These are phyloP conservation scores for Cylindrotheca fusiformis DNA, from an alignment of 108 stramenopile species.

Conservation along the genomic window DNA sequence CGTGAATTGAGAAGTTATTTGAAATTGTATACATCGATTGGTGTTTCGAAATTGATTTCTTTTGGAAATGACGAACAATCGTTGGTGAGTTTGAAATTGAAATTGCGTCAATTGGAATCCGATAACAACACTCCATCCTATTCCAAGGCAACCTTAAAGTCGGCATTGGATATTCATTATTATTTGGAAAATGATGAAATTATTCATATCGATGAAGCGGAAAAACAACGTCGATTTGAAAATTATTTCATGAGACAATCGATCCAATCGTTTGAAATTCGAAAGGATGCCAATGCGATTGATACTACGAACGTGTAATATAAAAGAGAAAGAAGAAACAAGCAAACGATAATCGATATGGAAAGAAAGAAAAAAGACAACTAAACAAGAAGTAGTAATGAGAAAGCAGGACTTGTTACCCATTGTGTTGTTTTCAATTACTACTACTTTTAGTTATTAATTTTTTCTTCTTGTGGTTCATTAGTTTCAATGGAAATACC, in stretches of 20 bases:
- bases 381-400: too few species aligned
- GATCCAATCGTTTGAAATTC: constrained; percentile 66
- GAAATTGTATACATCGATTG: constrained; percentile 94
- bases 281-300: constrained; percentile 55
- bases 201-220: constrained; percentile 84
- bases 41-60: constrained; percentile 79
- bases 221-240: constrained; percentile 82
- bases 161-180: constrained; percentile 84
- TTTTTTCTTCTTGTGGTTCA: not conserved
- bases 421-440: not conserved
- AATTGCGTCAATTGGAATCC: constrained; percentile 69
- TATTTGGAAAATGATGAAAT: constrained; percentile 47
- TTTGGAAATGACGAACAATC: constrained; percentile 78
- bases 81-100: constrained; percentile 68
- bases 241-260: constrained; percentile 84
- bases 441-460: not conserved
- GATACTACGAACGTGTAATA: constrained; percentile 11
- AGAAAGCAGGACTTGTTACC: too few species aligned
- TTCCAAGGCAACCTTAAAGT: constrained; percentile 33
- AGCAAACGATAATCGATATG: too few species aligned
- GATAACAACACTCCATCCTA: constrained; percentile 14
- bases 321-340: too few species aligned
- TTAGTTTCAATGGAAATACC: not conserved
- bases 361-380: too few species aligned
- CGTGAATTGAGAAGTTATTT: constrained; percentile 91